Evolutionary conservation across 2,329 filamentous ascomycete species (phyloP), one percentile per base, ranked within the genome.

Genomic region (Acephala macrosclerotiorum): DNA sequence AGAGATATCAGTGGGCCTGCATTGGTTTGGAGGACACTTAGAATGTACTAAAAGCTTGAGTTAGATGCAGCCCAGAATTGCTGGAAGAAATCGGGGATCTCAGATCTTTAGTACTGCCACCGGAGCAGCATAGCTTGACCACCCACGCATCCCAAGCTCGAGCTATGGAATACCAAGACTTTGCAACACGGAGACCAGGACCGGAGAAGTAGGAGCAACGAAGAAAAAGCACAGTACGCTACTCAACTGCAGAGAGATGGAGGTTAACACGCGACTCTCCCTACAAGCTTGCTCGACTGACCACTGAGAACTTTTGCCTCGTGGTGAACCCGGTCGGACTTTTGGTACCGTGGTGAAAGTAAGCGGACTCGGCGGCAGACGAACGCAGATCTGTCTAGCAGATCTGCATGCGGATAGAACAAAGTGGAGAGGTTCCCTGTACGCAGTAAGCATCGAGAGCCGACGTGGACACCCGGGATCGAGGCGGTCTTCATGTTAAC

Each of bases 51-150:
- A 20, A 53, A 33, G 25, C 26, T 29, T 18, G 49, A 53, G 49
- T 22, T 51, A 36, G 45, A 42, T 16, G 18, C 29, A 65, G 51
- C 29, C 20, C 49, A 53, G 36, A 33, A 60, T 14, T 16, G 42
- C 38, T 58, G 57, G 58, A 49, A 66, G 61, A 64, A 60, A 35
- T 65, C 58, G 67, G 65, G 70, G 67, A 67, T 56, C 59, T 58
- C 64, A 63, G 38, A 29, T 58, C 64, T 68, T 68, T 68, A 66
- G 67, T 68, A 66, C 58, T 65, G 47, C 38, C 59, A 58, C 64
- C 59, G 55, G 61, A 9, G 42, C 56, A 25, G 53, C 53, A 53
- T n/a, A 16, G 20, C 29, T 58, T 25, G 42, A 42, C 58, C 57
- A 58, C 56, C 58, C 58, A 60, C 47, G 57, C 58, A 59, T 47